Conservation (phyloP, 352 stramenopile species). For the Phytophthora pseudosyringae region DNA sequence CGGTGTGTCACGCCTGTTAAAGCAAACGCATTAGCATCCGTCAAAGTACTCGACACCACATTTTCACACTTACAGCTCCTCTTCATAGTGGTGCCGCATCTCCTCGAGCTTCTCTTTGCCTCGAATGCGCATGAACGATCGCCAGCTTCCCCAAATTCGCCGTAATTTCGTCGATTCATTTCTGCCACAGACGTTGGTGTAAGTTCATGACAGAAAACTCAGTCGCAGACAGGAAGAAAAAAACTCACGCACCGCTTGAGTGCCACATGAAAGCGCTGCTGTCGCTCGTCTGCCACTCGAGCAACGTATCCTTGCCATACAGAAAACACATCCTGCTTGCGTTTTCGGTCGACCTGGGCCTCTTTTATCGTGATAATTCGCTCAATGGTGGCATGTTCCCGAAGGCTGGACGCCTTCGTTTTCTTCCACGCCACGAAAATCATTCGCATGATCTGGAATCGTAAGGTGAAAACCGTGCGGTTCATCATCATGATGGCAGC, state of each 20-base stretch:
- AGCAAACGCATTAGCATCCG: not conserved
- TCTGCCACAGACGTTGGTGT: conserved; percentile 14
- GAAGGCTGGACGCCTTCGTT: conserved; percentile 50
- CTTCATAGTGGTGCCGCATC: conserved; percentile 59
- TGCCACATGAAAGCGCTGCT: conserved; percentile 66
- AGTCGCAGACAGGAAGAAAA: not conserved
- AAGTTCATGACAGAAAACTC: not conserved
- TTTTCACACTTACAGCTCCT: conserved; percentile 50
- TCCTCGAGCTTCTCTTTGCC: conserved; percentile 63
- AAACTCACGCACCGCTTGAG: conserved; percentile 41
- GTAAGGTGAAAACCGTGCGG: conserved; percentile 57
- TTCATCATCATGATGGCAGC: conserved; percentile 88
- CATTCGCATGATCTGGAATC: conserved; percentile 76
- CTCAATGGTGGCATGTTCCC: conserved; percentile 61
- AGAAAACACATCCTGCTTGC: conserved; percentile 53
- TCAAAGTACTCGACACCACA: not conserved
- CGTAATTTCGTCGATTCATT: conserved; percentile 59
- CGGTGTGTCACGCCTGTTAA: conserved; percentile 47
- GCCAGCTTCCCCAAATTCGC: conserved; percentile 55
- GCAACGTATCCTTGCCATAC: conserved; percentile 66
- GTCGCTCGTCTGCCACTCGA: conserved; percentile 62
- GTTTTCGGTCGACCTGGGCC: conserved; percentile 53
- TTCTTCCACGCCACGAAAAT: conserved; percentile 81
- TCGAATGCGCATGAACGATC: conserved; percentile 58
- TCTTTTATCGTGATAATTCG: conserved; percentile 76